Conservation (phyloP, 179 eudicot species). For the Corrigiola litoralis region DNA sequence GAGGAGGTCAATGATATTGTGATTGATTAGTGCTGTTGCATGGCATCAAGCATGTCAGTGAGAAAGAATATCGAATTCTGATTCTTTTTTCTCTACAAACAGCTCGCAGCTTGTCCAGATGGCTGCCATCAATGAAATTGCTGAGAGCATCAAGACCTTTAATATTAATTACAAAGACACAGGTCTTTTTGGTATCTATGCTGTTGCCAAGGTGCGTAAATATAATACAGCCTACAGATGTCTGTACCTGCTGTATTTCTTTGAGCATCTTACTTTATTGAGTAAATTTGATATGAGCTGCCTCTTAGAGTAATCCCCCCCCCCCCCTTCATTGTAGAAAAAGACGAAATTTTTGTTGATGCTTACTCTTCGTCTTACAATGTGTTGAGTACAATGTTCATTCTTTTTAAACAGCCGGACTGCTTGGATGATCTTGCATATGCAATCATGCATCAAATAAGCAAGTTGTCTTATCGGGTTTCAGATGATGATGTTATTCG, state of each 20-base stretch:
- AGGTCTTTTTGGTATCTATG: slow-evolving; percentile 85
- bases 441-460: slow-evolving; percentile 63
- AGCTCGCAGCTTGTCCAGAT: slow-evolving; percentile 80
- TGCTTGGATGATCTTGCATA: slow-evolving; percentile 69
- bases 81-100: slow-evolving; percentile 15
- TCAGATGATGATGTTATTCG: slow-evolving; percentile 73
- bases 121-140: slow-evolving; percentile 64
- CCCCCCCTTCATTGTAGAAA: not conserved
- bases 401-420: slow-evolving; percentile 46
- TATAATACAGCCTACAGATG: not conserved
- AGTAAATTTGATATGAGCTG: not conserved
- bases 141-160: slow-evolving; percentile 75
- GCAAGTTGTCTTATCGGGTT: slow-evolving; percentile 71
- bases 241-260: not conserved
- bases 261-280: not conserved
- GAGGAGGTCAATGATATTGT: no score
- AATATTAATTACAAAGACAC: slow-evolving; percentile 72
- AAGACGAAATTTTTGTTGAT: not conserved
- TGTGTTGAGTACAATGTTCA: not conserved
- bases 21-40: not conserved
- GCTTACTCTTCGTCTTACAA: not conserved
- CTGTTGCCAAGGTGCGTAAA: slow-evolving; percentile 61
- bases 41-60: not conserved
- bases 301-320: not conserved
- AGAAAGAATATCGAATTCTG: not conserved